These are phyloP conservation scores for Penicillium sp. DNA, from an alignment of 2,329 filamentous ascomycete species.

Conservation along the genomic window DNA sequence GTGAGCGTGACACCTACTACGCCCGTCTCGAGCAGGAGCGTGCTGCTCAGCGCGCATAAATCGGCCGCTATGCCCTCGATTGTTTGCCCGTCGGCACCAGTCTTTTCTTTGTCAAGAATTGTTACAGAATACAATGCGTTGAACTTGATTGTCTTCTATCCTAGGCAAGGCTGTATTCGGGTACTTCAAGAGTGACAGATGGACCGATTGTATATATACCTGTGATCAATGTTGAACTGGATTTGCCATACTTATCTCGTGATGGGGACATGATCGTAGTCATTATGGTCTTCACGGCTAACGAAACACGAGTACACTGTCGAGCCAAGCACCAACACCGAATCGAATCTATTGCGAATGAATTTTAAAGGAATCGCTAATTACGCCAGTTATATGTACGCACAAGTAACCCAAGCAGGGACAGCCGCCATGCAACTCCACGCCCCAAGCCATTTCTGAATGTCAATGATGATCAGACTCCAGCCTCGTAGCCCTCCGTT, in stretches of 20 bases:
- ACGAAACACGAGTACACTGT: no score
- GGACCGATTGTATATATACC: constrained; percentile 32
- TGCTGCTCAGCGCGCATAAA: constrained; percentile 38
- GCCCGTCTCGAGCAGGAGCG: constrained; percentile 58
- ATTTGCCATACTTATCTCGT: not conserved
- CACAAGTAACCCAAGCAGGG: constrained; percentile 12
- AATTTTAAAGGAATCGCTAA: constrained; percentile 32
- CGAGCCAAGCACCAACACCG: no score
- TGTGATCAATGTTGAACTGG: constrained; percentile 19
- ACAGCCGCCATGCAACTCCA: not conserved
- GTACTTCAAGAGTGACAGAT: no score
- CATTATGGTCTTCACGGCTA: no score
- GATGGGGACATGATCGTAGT: no score
- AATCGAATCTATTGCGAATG: not conserved
- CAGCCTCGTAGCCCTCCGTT: no score
- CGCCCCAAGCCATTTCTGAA: no score
- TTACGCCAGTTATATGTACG: constrained; percentile 27
- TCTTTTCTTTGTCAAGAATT: constrained; percentile 16
- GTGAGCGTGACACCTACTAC: constrained; percentile 59
- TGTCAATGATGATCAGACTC: no score
- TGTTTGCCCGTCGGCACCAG: constrained; percentile 16
- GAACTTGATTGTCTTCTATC: not conserved
- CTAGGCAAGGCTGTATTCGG: not conserved
- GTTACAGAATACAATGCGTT: constrained; percentile 9
- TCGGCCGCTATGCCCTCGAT: constrained; percentile 12